Evolutionary conservation across 1,139 yeast genomes (phyloP).

Genomic region (Candida anutae): DNA sequence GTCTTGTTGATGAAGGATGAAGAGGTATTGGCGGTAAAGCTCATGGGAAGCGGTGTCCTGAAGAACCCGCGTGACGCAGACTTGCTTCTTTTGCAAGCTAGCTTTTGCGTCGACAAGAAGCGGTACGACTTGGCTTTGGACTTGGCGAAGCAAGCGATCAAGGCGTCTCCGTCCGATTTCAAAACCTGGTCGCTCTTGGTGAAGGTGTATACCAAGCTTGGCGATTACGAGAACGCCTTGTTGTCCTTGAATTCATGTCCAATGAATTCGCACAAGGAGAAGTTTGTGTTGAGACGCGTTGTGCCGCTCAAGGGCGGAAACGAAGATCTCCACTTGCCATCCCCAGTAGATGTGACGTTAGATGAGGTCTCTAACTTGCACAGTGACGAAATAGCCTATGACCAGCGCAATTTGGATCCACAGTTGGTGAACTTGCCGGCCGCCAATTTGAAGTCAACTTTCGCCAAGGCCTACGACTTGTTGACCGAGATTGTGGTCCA

Average conservation of each 20-base stretch:
- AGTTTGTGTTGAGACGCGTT: conserved; percentile 47
- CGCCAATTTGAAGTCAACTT: conserved; percentile 68
- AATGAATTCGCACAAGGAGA: conserved; percentile 68
- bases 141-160: conserved; percentile 68
- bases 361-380: conserved; percentile 54
- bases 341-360: conserved; percentile 70
- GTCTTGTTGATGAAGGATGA: conserved; percentile 53
- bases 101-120: conserved; percentile 59
- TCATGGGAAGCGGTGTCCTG: conserved; percentile 54
- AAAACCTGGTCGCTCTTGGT: conserved; percentile 75
- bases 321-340: conserved; percentile 63
- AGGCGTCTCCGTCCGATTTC: conserved; percentile 79
- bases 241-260: conserved; percentile 87
- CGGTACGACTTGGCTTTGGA: conserved; percentile 67
- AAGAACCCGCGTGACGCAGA: conserved; percentile 58
- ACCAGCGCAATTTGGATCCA: conserved; percentile 56
- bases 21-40: conserved; percentile 69
- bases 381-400: conserved; percentile 42
- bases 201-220: conserved; percentile 59
- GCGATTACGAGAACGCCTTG: conserved; percentile 70
- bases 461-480: conserved; percentile 70
- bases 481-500: conserved; percentile 63
- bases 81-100: conserved; percentile 55
- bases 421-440: conserved; percentile 69
- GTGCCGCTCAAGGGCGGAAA: conserved; percentile 48